Base-by-base conservation (phyloP, 805 yeast species). In the Monosporozyma unispora region DNA sequence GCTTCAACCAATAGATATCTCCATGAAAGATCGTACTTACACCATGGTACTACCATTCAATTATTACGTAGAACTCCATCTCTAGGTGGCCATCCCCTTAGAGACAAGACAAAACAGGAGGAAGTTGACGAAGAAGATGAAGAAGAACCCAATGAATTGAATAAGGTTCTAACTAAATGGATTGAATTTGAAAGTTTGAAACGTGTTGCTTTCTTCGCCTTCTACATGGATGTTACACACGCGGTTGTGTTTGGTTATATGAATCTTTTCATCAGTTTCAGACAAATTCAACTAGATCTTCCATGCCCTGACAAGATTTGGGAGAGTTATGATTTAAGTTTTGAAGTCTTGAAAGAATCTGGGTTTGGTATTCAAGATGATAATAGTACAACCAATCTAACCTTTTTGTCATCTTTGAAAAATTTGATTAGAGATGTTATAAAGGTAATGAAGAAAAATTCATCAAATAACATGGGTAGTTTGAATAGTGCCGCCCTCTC, bases 31-130 rank as follows among this genome's bases (percentile, higher is more conserved):
- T 85, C 87, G 0, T 91, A 84, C 64, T 69, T 88, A 19, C 95
- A 88, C 61, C 96, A 87, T 63, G 96, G 93, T 4, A 84, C 95
- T 0, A 81, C 90, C 0, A 81, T 87, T 39, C 96, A 87, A 64
- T 67, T 87, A 41, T 67, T 87, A 46, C 70, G 95, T 55, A 72
- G 96, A 56, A 79, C 87, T 0, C 87, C 95, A 1, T 77, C 84
- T 0, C 65, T 87, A 31, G 89, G 89, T 12, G 89, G 89, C 0
- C 79, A 83, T 50, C 86, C 88, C 0, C 48, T 68, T 50, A 50
- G 67, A n/a, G 52, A 48, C 18, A 52, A 50, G 29, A 46, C 45
- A 6, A 21, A 44, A 21, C 47, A 45, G 3, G n/a, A 19, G 8
- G 42, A 39, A 4, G 42, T 39, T 19, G 42, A 39, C 10, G 49